Base-by-base conservation (phyloP, 352 stramenopile genomes). In the Pseudoperonospora humuli region DNA sequence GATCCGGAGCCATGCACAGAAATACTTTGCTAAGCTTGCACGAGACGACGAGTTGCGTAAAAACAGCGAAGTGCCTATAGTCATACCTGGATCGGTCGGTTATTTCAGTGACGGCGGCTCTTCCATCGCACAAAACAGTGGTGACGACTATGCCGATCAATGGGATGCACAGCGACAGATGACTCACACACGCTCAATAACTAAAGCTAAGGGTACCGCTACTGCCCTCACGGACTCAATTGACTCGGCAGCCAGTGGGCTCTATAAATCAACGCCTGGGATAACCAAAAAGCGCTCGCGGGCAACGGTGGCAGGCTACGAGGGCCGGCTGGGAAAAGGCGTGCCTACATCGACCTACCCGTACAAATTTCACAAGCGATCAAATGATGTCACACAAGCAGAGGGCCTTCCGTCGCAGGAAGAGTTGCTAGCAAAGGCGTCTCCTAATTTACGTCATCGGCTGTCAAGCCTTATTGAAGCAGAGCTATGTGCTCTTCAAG, bases 1-100 rank as follows among this genome's bases (percentile, higher is more conserved):
- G 52, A 91, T 91, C 34, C 76, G 78, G 13, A 91, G 74, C 39
- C 78, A 91, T 45, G 78, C 78, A 6, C 78, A 93, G 52, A 93
- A 93, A 46, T 93, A 93, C 44, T 93, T 93, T 55, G 77, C 78
- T 14, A 93, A 91, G 39, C 70, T 93, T 9, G 72, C 81, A 2
- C 79, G 81, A 8, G 81, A 93, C 39, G 72, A 85, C 18, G 70
- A 89, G 49, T 56, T 78, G 40, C 63, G 70, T 20, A 82, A 75
- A 39, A 64, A 73, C 21, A 73, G 49, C 36, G 66, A 55, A 10
- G 35, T 64, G 2, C 40, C 44, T 7, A 45, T 57, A 25, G 14
- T 35, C 27, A 59, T 64, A 33, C 19, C 53, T 6, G 42, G 41
- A 11, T 37, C 46, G 11, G 37, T 58, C 14, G 50, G 66, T 8